Conservation (phyloP, 805 yeast genomes). For the Ogataea salicorniae region DNA sequence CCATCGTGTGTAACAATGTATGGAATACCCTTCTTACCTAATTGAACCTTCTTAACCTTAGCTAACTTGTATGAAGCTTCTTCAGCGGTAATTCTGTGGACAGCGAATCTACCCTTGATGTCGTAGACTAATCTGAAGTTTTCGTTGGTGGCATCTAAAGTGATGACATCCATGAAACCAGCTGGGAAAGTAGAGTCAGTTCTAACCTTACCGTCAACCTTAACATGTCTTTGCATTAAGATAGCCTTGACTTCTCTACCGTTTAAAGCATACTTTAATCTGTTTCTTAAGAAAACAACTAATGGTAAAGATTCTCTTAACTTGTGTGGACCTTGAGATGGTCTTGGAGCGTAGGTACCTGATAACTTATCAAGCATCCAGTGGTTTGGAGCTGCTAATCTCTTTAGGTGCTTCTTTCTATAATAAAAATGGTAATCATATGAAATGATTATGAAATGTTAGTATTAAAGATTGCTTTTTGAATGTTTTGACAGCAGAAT, state of each 20-base stretch:
- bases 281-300: slow-evolving; percentile 95
- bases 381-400: slow-evolving; percentile 99
- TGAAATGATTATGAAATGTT: not conserved
- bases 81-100: slow-evolving; percentile 98
- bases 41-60: slow-evolving; percentile 96
- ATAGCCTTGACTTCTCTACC: slow-evolving; percentile 99
- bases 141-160: slow-evolving; percentile 97
- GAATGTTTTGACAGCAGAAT: too few species aligned
- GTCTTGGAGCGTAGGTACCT: slow-evolving; percentile 99
- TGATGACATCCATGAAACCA: slow-evolving; percentile 98
- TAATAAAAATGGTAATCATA: slow-evolving; percentile 7
- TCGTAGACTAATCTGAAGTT: slow-evolving; percentile 99
- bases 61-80: slow-evolving; percentile 98
- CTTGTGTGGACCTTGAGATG: slow-evolving; percentile 99
- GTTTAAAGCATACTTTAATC: slow-evolving; percentile 97
- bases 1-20: slow-evolving; percentile 99
- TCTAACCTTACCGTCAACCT: slow-evolving; percentile 99
- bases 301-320: slow-evolving; percentile 97
- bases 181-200: slow-evolving; percentile 98
- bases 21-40: slow-evolving; percentile 98
- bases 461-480: not conserved
- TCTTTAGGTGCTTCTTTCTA: slow-evolving; percentile 97
- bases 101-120: slow-evolving; percentile 98
- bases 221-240: slow-evolving; percentile 96
- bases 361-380: slow-evolving; percentile 99